These are phyloP conservation scores for Salix koriyanagi DNA, from an alignment of 345 rosid genomes.

Conservation along the genomic window DNA sequence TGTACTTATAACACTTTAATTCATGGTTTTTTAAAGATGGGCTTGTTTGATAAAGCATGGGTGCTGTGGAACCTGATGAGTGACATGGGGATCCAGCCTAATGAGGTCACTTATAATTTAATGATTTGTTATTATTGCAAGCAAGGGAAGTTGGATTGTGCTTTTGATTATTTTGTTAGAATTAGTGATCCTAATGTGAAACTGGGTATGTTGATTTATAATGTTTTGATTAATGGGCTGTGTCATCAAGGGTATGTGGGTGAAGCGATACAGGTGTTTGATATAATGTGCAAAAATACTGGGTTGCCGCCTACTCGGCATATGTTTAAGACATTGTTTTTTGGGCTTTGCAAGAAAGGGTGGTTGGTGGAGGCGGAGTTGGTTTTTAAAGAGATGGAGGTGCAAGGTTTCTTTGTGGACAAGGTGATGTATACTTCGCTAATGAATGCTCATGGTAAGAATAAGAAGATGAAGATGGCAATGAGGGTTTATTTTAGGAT, in stretches of 20 bases:
- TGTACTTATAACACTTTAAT: conserved; percentile 57
- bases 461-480: too few relatives aligned
- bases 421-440: conserved; percentile 2
- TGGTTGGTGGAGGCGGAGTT: conserved; percentile 47
- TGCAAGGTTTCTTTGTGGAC: conserved; percentile 47
- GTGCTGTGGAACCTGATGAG: conserved; percentile 41
- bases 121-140: conserved; percentile 57
- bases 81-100: conserved; percentile 30
- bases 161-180: conserved; percentile 39
- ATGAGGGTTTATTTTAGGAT: too few relatives aligned
- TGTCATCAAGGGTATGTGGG: conserved; percentile 42
- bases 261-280: conserved; percentile 50
- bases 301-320: conserved; percentile 38
- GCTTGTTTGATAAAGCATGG: conserved; percentile 45
- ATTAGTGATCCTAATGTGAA: conserved; percentile 25
- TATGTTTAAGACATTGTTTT: conserved; percentile 53
- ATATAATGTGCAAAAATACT: conserved; percentile 37
- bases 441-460: too few relatives aligned
- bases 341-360: conserved; percentile 54
- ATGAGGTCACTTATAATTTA: conserved; percentile 45
- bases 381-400: conserved; percentile 49
- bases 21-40: conserved; percentile 50
- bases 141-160: conserved; percentile 50
- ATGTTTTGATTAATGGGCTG: conserved; percentile 44
- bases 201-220: conserved; percentile 42